Evolutionary conservation across 176 grass and related monocot species (phyloP), one percentile per base, ranked within the genome.

Genomic region (Triticum dicoccoides): DNA sequence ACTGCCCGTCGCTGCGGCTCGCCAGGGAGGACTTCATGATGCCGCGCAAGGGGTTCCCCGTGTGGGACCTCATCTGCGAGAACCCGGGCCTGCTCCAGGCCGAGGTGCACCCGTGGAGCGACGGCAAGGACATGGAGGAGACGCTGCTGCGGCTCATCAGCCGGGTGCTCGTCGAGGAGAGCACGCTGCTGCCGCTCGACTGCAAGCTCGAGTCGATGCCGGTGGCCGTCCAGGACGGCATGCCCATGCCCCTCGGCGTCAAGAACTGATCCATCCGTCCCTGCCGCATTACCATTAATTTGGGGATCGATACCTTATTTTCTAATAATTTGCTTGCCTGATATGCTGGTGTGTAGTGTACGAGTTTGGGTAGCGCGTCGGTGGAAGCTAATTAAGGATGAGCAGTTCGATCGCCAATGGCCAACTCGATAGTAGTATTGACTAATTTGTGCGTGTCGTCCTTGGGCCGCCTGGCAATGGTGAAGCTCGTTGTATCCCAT

Each of bases 81-180:
- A 86, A 93, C 72, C 80, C 87, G 1, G 79, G 80, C 15, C 58
- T 91, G 67, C 8, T 98, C n/a, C 87, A 90, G 67, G 93, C 91
- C 0, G 93, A 93, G 91, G 80, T 98, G 69, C 95, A 98, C 67
- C 89, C 89, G 8, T 98, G 95, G 95, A 78, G 59, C 23, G 90
- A 90, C 27, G 93, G 87, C 39, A 86, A 84, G 65, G 93, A 98
- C 9, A 47, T 90, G 64, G 89, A 89, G 34, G 88, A 71, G 37
- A 93, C 80, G 41, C 82, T 98, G 76, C 78, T 89, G 61, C 38
- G 86, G 27, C 86, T 98, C 30, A 79, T 98, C 73, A 27, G 89
- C 15, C 84, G 73, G 78, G 86, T 61, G 30, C 76, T 80, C 32
- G 56, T 80, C 12, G 90, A 85, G 44, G 86, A 80, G 18, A 45